phyloP scores from a whole-genome alignment of 2,329 filamentous ascomycete species.

The Hypoxylon rubiginosum region DNA sequence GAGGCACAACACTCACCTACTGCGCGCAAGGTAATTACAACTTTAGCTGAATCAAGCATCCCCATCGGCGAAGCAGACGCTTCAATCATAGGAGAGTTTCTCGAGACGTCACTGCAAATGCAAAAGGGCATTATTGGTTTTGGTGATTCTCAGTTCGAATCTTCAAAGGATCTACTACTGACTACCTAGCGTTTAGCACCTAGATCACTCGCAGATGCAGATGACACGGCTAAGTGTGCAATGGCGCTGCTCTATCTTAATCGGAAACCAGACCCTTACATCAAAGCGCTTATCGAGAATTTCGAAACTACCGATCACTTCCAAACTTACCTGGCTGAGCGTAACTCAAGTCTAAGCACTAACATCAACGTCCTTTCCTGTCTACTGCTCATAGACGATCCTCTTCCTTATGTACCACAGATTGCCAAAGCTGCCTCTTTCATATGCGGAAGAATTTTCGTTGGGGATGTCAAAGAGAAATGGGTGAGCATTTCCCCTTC shows the following conservation, averaged over 20 bases:
- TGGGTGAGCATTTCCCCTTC: too few relatives aligned
- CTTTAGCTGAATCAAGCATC: too few relatives aligned
- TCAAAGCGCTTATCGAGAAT: conserved; percentile 45
- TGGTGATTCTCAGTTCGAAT: background rate
- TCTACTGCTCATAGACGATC: conserved; percentile 46
- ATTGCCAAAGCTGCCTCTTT: conserved; percentile 47
- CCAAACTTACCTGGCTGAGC: conserved; percentile 48
- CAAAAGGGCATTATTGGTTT: conserved; percentile 3
- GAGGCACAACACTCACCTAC: too few relatives aligned
- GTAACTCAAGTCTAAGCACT: conserved; percentile 50
- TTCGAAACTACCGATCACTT: too few relatives aligned
- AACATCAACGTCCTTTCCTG: conserved; percentile 52
- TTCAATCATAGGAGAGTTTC: too few relatives aligned
- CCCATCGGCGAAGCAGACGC: too few relatives aligned
- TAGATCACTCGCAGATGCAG: background rate
- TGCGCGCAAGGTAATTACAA: conserved; percentile 7
- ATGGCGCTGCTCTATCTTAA: conserved; percentile 3
- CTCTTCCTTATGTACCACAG: too few relatives aligned
- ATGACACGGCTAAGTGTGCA: conserved; percentile 1
- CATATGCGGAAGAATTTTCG: too few relatives aligned
- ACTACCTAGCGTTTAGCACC: too few relatives aligned
- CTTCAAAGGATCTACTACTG: too few relatives aligned
- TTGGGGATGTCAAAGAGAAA: too few relatives aligned
- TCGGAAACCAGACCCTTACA: background rate
- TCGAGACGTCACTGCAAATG: too few relatives aligned